Evolutionary conservation across 371 early-diverging fungal species (phyloP).

Genomic region (Dichotomocladium elegans): DNA sequence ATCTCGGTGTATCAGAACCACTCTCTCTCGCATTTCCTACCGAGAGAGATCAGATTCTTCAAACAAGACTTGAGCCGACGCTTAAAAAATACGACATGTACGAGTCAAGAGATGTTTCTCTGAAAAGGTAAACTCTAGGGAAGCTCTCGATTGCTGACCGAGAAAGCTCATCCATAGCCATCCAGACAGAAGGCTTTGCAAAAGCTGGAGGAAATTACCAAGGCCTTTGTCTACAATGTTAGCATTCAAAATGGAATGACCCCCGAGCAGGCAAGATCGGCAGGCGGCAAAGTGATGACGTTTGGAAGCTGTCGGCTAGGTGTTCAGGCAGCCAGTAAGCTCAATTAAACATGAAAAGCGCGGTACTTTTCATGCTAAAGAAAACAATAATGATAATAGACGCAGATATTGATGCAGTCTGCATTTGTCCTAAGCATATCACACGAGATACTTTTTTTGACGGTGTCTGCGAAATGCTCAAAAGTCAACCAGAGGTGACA

Average conservation of each 20-base stretch:
- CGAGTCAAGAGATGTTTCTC: conserved; percentile 1
- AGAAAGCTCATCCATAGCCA: background rate
- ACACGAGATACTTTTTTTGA: conserved; percentile 94
- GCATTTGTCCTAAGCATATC: conserved; percentile 95
- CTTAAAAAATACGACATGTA: conserved; percentile 6
- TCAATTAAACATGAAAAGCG: no score
- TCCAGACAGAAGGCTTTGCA: conserved; percentile 59
- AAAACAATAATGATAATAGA: conserved; percentile 30
- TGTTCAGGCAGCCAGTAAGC: conserved; percentile 89
- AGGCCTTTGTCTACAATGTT: conserved; percentile 84
- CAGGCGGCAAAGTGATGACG: conserved; percentile 98
- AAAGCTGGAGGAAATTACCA: conserved; percentile 79
- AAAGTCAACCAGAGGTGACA: conserved; percentile 77
- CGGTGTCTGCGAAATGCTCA: conserved; percentile 86
- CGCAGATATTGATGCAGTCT: conserved; percentile 99
- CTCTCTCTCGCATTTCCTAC: conserved; percentile 2
- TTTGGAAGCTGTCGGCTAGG: conserved; percentile 99
- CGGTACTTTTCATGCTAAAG: background rate
- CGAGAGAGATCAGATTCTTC: background rate
- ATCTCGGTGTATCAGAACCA: conserved; percentile 5
- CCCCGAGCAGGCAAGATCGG: conserved; percentile 77
- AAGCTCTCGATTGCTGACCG: background rate
- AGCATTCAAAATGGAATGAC: conserved; percentile 66
- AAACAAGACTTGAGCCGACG: background rate
- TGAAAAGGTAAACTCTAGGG: background rate